These are phyloP conservation scores for Myochromella boudieri DNA, from an alignment of 768 basidiomycete species.

Conservation along the genomic window DNA sequence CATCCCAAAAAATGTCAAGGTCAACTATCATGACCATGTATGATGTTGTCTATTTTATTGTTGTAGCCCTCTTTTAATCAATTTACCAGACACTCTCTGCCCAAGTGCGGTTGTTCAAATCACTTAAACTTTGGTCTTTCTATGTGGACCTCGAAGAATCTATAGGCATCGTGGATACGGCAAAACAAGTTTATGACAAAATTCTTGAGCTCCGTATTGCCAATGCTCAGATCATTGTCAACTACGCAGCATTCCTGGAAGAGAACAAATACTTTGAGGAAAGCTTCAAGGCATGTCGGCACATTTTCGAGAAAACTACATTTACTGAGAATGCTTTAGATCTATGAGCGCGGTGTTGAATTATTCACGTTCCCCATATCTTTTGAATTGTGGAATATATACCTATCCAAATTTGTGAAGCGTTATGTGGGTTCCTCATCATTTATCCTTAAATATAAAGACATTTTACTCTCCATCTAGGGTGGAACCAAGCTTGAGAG, in stretches of 20 bases:
- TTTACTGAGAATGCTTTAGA: constrained; percentile 39
- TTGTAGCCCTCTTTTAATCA: no score
- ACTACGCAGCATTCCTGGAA: constrained; percentile 95
- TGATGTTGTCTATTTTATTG: constrained; percentile 14
- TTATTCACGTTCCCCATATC: constrained; percentile 97
- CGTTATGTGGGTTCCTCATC: constrained; percentile 71
- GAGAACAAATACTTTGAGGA: constrained; percentile 99
- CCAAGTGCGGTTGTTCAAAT: constrained; percentile 94
- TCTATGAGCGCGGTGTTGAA: constrained; percentile 96
- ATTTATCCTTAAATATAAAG: background rate
- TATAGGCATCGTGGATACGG: constrained; percentile 88
- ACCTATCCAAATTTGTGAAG: constrained; percentile 94
- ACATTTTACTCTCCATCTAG: constrained; percentile 35
- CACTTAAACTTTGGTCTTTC: constrained; percentile 97
- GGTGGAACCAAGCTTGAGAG: constrained; percentile 94
- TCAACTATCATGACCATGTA: constrained; percentile 96
- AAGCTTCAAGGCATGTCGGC: constrained; percentile 79
- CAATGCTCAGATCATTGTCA: constrained; percentile 96
- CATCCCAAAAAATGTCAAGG: constrained; percentile 84
- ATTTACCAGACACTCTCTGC: constrained; percentile 67
- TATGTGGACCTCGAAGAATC: constrained; percentile 98
- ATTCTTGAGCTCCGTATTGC: constrained; percentile 96
- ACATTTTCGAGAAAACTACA: background rate
- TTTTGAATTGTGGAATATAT: constrained; percentile 99
- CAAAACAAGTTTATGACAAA: constrained; percentile 94